Percentiles rank a stretch among this genome's conserved stretches.
Evolutionary conservation across 306 rosid species (phyloP).

Genomic region (Comarum palustre): DNA sequence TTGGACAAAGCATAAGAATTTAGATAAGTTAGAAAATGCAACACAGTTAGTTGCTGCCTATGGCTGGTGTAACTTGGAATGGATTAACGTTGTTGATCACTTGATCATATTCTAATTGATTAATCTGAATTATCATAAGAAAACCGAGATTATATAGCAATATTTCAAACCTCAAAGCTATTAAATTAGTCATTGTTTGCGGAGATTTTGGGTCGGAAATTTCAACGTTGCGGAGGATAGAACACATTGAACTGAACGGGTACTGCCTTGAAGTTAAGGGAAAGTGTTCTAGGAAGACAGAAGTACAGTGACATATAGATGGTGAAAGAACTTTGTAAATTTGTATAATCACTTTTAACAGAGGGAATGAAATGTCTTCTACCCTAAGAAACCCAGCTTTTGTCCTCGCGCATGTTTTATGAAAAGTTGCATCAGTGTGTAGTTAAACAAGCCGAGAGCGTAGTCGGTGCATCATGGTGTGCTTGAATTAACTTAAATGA

Average conservation of each 20-base stretch:
- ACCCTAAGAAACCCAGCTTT: neutral
- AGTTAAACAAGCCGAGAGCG: conserved; percentile 7
- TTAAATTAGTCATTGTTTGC: neutral
- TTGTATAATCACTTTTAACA: neutral
- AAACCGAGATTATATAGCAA: neutral
- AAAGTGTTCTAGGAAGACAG: neutral
- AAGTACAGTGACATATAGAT: neutral
- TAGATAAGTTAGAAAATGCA: neutral
- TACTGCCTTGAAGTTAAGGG: neutral
- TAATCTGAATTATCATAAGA: too few relatives aligned
- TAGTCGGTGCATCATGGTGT: too few relatives aligned
- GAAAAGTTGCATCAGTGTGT: neutral
- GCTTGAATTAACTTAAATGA: too few relatives aligned
- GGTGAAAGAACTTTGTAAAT: neutral
- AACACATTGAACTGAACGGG: neutral
- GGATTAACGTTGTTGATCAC: neutral
- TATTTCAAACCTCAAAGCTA: neutral
- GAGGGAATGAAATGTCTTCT: neutral
- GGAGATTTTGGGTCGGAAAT: neutral
- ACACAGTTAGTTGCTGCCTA: neutral
- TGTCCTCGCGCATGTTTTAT: conserved; percentile 7
- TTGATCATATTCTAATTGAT: neutral
- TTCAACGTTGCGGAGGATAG: neutral
- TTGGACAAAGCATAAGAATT: neutral
- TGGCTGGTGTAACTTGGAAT: neutral